phyloP scores from a whole-genome alignment of 2,329 filamentous ascomycete genomes.

The Emergomyces africanus region DNA sequence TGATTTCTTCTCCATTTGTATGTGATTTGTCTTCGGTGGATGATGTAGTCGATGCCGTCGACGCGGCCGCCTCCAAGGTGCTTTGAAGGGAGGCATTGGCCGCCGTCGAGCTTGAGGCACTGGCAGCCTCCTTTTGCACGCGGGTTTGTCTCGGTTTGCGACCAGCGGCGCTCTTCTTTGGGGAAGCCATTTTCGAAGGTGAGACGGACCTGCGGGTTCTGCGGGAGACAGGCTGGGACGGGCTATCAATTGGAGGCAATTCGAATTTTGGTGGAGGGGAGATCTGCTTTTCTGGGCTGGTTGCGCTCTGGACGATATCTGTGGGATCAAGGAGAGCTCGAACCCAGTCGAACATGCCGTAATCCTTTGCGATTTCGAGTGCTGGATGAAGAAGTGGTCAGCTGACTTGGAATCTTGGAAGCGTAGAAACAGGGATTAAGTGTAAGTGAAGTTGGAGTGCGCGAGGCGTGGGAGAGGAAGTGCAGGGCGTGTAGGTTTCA shows the following conservation, averaged over 20 bases:
- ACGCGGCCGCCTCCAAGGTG: conserved; percentile 31
- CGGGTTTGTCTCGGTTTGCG: conserved; percentile 41
- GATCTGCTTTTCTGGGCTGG: conserved; percentile 63
- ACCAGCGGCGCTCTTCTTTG: conserved; percentile 40
- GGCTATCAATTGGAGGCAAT: conserved; percentile 34
- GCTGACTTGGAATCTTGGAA: conserved; percentile 1
- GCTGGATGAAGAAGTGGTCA: conserved; percentile 40
- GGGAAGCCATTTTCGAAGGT: conserved; percentile 40
- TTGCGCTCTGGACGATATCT: conserved; percentile 55
- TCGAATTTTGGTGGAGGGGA: conserved; percentile 70
- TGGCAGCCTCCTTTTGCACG: conserved; percentile 33
- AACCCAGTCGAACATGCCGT: conserved; percentile 76
- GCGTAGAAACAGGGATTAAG: background rate
- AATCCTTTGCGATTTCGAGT: conserved; percentile 72
- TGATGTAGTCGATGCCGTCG: conserved; percentile 4
- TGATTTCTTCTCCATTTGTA: conserved; percentile 10
- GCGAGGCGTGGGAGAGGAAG: background rate
- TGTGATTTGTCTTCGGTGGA: background rate
- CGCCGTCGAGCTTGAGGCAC: conserved; percentile 36
- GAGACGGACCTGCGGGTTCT: conserved; percentile 49
- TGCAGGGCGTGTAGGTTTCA: background rate
- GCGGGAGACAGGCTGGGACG: conserved; percentile 23
- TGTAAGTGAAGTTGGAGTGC: background rate
- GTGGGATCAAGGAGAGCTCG: conserved; percentile 81
- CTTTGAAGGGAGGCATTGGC: conserved; percentile 37